Evolutionary conservation across 2,329 filamentous ascomycete species (phyloP).

Genomic region (Ophiosphaerella korrae): DNA sequence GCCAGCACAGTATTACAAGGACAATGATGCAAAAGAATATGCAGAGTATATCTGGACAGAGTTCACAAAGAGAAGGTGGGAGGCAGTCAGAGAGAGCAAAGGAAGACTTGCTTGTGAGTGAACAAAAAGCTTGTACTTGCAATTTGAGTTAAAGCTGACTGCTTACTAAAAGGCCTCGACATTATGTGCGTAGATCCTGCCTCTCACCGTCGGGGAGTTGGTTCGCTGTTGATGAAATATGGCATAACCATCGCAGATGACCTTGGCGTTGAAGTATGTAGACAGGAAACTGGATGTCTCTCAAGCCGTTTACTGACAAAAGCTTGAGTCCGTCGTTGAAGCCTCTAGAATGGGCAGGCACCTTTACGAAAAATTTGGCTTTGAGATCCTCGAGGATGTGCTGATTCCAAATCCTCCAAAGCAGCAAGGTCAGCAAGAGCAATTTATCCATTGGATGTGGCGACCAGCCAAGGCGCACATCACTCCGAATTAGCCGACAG

Average conservation of each 20-base stretch:
- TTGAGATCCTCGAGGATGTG: too few relatives aligned
- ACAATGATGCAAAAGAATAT: conserved; percentile 13
- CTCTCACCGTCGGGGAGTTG: conserved; percentile 7
- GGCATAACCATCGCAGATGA: conserved; percentile 8
- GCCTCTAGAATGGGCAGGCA: too few relatives aligned
- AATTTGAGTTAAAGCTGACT: not conserved
- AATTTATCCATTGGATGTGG: not conserved
- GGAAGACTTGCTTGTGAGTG: conserved; percentile 6
- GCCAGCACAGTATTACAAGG: conserved; percentile 8
- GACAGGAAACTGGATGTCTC: too few relatives aligned
- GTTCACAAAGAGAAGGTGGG: conserved; percentile 12
- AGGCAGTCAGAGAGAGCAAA: conserved; percentile 8
- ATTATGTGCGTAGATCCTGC: conserved; percentile 12
- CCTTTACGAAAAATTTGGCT: too few relatives aligned
- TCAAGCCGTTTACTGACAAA: too few relatives aligned
- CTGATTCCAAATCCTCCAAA: not conserved
- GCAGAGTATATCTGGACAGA: conserved; percentile 7
- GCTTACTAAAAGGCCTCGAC: conserved; percentile 5
- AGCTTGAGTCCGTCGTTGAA: too few relatives aligned
- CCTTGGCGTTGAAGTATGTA: conserved; percentile 11
- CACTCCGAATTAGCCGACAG: too few relatives aligned
- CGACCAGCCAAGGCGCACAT: not conserved
- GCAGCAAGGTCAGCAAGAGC: not conserved
- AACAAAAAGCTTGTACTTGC: not conserved
- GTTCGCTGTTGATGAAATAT: conserved; percentile 7